These are phyloP conservation scores for Phytophthora ramorum DNA, from an alignment of 352 stramenopile genomes.

Conservation along the genomic window DNA sequence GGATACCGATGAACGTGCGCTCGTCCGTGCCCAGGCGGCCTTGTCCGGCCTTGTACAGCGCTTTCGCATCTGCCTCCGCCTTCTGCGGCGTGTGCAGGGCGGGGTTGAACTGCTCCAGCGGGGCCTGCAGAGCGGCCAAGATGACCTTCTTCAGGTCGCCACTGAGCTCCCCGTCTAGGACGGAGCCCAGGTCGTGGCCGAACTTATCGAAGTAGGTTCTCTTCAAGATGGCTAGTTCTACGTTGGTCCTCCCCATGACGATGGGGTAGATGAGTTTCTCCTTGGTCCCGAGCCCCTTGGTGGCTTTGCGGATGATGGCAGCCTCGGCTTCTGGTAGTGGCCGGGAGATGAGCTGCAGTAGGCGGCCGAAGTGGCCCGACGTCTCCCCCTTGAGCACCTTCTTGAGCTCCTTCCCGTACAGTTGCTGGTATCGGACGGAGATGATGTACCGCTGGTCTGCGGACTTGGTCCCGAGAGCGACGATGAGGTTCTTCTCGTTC, in stretches of 20 bases:
- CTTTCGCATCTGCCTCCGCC: constrained; percentile 62
- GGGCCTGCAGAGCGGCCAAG: constrained; percentile 67
- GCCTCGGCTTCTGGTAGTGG: constrained; percentile 74
- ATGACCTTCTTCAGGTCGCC: constrained; percentile 83
- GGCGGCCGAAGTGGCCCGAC: constrained; percentile 68
- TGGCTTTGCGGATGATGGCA: constrained; percentile 67
- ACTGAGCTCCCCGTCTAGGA: constrained; percentile 64
- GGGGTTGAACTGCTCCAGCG: constrained; percentile 60
- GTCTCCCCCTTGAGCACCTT: constrained; percentile 70
- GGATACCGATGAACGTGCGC: constrained; percentile 63
- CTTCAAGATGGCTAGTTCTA: constrained; percentile 80
- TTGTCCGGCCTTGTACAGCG: constrained; percentile 75
- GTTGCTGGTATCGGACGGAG: constrained; percentile 65
- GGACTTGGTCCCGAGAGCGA: constrained; percentile 61
- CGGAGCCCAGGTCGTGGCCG: constrained; percentile 63
- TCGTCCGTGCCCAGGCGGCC: constrained; percentile 76
- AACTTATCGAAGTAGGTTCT: constrained; percentile 77
- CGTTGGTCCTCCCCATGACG: constrained; percentile 71
- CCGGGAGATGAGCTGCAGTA: constrained; percentile 61
- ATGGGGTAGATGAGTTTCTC: constrained; percentile 79
- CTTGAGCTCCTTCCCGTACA: constrained; percentile 66
- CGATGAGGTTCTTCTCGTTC: constrained; percentile 57
- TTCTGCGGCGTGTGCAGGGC: constrained; percentile 64
- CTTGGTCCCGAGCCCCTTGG: constrained; percentile 71
- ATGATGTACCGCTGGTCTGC: constrained; percentile 72